Evolutionary conservation across 176 grass and related monocot genomes (phyloP).

Genomic region (Paspalum notatum): DNA sequence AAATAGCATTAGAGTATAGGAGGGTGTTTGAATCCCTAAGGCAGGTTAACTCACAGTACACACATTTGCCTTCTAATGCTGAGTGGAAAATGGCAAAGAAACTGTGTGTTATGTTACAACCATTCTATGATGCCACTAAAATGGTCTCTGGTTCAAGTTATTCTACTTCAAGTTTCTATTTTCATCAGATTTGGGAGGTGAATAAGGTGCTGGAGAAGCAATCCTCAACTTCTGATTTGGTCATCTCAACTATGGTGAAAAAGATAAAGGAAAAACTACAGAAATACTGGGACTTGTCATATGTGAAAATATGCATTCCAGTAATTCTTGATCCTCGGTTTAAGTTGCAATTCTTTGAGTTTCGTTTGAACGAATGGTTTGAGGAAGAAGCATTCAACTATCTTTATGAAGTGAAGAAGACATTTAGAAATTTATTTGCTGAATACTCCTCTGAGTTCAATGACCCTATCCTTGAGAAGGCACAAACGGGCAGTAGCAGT

Average conservation of each 20-base stretch:
- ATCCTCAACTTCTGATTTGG: background rate
- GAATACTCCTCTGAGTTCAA: background rate
- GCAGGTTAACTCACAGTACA: background rate
- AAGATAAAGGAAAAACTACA: background rate
- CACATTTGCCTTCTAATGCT: background rate
- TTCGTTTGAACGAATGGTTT: background rate
- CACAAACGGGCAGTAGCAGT: no score
- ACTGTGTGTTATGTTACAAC: background rate
- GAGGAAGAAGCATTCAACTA: background rate
- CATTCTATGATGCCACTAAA: background rate
- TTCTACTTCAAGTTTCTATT: background rate
- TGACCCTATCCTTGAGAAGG: background rate
- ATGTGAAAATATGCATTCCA: background rate
- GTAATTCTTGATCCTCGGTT: background rate
- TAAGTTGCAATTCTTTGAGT: background rate
- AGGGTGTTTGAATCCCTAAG: background rate
- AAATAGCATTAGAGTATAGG: background rate
- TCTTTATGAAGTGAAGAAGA: background rate
- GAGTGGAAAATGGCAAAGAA: constrained; percentile 3
- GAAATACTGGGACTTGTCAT: background rate
- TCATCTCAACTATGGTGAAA: background rate
- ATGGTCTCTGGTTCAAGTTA: background rate
- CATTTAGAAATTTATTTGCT: background rate
- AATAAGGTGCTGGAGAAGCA: background rate
- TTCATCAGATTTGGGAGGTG: background rate